Conservation (phyloP, 805 yeast species). For the Tetrapisispora iriomotensis region DNA sequence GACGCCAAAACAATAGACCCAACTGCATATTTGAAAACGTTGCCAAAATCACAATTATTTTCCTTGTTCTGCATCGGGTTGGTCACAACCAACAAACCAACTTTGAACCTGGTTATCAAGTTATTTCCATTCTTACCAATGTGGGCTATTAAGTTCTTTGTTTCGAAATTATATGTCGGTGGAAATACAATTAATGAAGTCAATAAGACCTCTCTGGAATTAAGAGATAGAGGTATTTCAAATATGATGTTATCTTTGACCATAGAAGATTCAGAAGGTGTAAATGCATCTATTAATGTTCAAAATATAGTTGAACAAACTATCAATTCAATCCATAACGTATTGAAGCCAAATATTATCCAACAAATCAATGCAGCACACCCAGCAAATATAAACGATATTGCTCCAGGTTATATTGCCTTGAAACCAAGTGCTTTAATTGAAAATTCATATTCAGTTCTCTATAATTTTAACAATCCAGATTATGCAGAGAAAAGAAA, state of each 20-base stretch:
- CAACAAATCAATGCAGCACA: slow-evolving; percentile 34
- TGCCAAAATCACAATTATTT: slow-evolving; percentile 45
- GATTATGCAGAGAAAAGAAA: slow-evolving; percentile 45
- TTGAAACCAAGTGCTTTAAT: slow-evolving; percentile 88
- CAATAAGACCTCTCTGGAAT: slow-evolving; percentile 53
- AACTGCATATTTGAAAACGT: slow-evolving; percentile 40
- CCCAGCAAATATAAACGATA: slow-evolving; percentile 43
- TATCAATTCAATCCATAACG: slow-evolving; percentile 52
- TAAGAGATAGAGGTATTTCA: slow-evolving; percentile 66
- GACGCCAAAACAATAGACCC: too few relatives aligned
- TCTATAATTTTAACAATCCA: slow-evolving; percentile 50
- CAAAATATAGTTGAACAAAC: slow-evolving; percentile 53
- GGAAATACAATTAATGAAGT: slow-evolving; percentile 74
- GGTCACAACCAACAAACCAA: slow-evolving; percentile 55
- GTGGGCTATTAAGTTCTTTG: slow-evolving; percentile 55
- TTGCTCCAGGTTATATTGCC: slow-evolving; percentile 89
- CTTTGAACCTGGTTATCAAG: slow-evolving; percentile 51
- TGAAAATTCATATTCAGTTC: slow-evolving; percentile 62
- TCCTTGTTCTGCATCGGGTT: slow-evolving; percentile 61
- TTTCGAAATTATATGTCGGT: slow-evolving; percentile 82
- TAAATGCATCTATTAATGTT: slow-evolving; percentile 43
- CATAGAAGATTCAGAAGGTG: slow-evolving; percentile 86
- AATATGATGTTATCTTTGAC: slow-evolving; percentile 95
- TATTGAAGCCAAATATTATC: slow-evolving; percentile 63
- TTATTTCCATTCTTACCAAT: slow-evolving; percentile 70